Base-by-base conservation (phyloP, 2,329 filamentous ascomycete species). In the Onygenales sp. region DNA sequence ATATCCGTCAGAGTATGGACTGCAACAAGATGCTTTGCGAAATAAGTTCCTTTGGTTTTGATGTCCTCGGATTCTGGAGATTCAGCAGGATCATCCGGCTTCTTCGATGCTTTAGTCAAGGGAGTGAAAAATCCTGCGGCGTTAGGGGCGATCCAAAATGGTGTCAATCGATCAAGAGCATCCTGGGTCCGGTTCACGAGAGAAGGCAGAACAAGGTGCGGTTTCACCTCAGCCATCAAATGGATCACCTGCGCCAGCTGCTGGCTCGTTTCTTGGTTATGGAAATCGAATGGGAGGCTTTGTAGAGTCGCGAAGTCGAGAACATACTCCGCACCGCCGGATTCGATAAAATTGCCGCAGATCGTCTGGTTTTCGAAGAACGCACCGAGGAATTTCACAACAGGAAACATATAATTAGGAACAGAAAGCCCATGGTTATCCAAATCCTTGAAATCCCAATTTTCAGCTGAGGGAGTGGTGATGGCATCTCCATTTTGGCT, bases 291-390 rank as follows among this genome's bases (percentile, higher is more conserved):
- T 1, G 88, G 83, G 46, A 97, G 77, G 65, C 88, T 91, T 4
- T 89, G 86, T 33, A 91, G 81, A 52, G 87, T 88, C 42, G 86
- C 86, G 52, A 96, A 82, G 64, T 96, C 89, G 52, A 98, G 76
- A 17, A 97, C 76, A 49, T 86, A 77, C 67, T 96, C 89, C 27
- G 92, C 83, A 6, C 89, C 93, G 54, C 90, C 88, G 49, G 80
- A 79, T 52, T 87, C 82, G 57, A 93, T 83, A 63, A 96, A 92
- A 27, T 80, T 79, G 14, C 77, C 74, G 67, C 87, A 91, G 61
- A 94, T 79, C 36, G 77, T 77, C 53, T 80, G 77, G 63, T 94
- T 95, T 57, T 82, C 80, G 55, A 93, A 82, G 65, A 93, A 92
- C 1, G 86, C 81, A 40, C 77, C 74, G 45, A 98, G 71, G 66